Evolutionary conservation across 2,329 filamentous ascomycete genomes (phyloP), one percentile per base, ranked within the genome.

Genomic region (Aphanoascus verrucosus): DNA sequence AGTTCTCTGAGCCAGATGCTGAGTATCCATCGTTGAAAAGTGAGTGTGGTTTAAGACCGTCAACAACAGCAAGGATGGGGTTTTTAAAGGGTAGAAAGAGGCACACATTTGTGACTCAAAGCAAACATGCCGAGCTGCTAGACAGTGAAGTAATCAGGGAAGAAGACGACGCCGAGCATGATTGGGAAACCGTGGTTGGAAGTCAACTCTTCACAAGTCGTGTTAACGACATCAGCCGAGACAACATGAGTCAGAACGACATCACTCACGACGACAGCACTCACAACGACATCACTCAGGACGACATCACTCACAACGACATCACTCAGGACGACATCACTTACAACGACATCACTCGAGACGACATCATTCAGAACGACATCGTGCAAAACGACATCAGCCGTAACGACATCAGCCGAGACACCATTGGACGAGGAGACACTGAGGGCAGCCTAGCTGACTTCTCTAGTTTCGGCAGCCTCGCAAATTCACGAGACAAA

Each of bases 121-220:
- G 15, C 34, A 48, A 53, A 44, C 51, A 37, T 14, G 35, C 44
- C 35, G 45, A 53, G 90, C 48, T 84, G 86, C 28, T 52, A 5
- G 86, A 96, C 43, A 84, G 91, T 14, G 90, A 96, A 66, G 97
- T 97, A 62, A 94, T 97, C 56, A 90, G 97, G 63, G 88, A 89
- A 14, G 51, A 43, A 3, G 52, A 57, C 2, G 47, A 52, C 23
- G 57, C 52, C 8, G 62, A 60, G 19, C 49, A 50, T 37, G 62
- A 63, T 49, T 64, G 62, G 62, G 61, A 64, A 41, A 63, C 61
- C 20, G 59, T 61, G 17, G 56, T 56, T 28, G 61, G 56, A 12
- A 62, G 59, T 45, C 55, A 56, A n/a, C 52, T 56, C 38, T 57
- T 59, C 37, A 53, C 47, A 41, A 51, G 51, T 34, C 43, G 45